Evolutionary conservation across 352 stramenopile genomes (phyloP).

Genomic region (Phytophthora fragariae): DNA sequence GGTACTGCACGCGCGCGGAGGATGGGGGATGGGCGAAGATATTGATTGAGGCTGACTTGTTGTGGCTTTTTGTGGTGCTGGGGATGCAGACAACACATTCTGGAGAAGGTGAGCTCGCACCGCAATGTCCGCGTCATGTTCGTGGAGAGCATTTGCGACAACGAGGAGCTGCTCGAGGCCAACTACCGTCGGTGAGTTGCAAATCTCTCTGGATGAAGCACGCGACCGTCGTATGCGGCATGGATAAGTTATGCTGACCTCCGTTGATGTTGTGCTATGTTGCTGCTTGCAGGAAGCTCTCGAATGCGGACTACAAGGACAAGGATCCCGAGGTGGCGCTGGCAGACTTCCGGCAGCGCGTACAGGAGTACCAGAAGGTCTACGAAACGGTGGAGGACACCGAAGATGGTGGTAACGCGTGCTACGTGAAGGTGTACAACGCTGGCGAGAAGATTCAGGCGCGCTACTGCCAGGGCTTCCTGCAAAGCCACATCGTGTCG

Average conservation of each 20-base stretch:
- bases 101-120: slow-evolving; percentile 69
- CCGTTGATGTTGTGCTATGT: slow-evolving; percentile 23
- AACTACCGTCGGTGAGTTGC: slow-evolving; percentile 88
- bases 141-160: slow-evolving; percentile 96
- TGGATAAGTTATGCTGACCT: slow-evolving; percentile 25
- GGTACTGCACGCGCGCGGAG: slow-evolving; percentile 25
- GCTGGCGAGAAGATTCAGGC: slow-evolving; percentile 93
- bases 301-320: slow-evolving; percentile 92
- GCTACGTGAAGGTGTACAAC: slow-evolving; percentile 95
- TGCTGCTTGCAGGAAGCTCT: slow-evolving; percentile 59
- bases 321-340: slow-evolving; percentile 89
- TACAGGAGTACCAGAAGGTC: slow-evolving; percentile 93
- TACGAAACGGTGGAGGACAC: slow-evolving; percentile 94
- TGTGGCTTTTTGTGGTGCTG: background rate
- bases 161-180: slow-evolving; percentile 89
- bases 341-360: slow-evolving; percentile 87
- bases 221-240: slow-evolving; percentile 9
- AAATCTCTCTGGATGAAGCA: slow-evolving; percentile 25
- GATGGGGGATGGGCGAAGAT: background rate
- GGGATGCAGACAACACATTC: slow-evolving; percentile 55
- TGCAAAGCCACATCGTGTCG: slow-evolving; percentile 90
- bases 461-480: slow-evolving; percentile 85
- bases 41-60: slow-evolving; percentile 3
- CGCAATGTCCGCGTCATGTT: slow-evolving; percentile 92
- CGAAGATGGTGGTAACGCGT: slow-evolving; percentile 77